Base-by-base conservation (phyloP, 768 basidiomycete species). In the Aureoboletus auriporus region DNA sequence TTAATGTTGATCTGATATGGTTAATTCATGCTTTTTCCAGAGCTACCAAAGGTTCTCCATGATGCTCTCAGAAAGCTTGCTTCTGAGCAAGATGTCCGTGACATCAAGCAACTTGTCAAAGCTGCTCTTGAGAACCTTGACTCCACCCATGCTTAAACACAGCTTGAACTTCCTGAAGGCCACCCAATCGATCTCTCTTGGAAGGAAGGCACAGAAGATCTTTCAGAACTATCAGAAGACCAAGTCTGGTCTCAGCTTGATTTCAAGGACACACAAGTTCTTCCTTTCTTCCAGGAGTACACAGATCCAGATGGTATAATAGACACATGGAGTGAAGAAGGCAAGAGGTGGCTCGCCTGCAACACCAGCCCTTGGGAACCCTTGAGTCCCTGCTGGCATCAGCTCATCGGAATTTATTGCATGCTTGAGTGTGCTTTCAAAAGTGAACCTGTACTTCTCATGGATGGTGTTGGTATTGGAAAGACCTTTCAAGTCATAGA, bases 391-490 rank as follows among this genome's bases (percentile, higher is more conserved):
- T 13, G 46, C 0, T 62, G 60, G 60, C 61, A 62, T 40, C 55
- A 63, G 31, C 43, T 63, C 0, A 34, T 62, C 1, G 51, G 60
- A 0, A 59, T 66, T 5, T 30, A 50, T 39, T 40, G 52, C n/a
- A 57, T 66, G 50, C 11, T 62, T 0, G 14, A 57, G 13, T 29
- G 44, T 0, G 33, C 40, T 0, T 46, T 60, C 2, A n/a, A 51
- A 1, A 26, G 34, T 0, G 1, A 49, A 10, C 51, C 51, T 0
- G 38, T 63, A 2, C 30, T 65, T 0, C 37, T 63, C 0, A 62
- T 66, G 62, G 64, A 66, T 30, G 51, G 53, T 0, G 58, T 65
- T 0, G 57, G 64, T 0, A 47, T 66, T 2, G 58, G 62, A 0
- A 65, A 65, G 37, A 63, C 57, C 0, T 34, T 65, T 2, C 56